Conservation (phyloP, 2,329 filamentous ascomycete species). For the Leptodontidium sp. region DNA sequence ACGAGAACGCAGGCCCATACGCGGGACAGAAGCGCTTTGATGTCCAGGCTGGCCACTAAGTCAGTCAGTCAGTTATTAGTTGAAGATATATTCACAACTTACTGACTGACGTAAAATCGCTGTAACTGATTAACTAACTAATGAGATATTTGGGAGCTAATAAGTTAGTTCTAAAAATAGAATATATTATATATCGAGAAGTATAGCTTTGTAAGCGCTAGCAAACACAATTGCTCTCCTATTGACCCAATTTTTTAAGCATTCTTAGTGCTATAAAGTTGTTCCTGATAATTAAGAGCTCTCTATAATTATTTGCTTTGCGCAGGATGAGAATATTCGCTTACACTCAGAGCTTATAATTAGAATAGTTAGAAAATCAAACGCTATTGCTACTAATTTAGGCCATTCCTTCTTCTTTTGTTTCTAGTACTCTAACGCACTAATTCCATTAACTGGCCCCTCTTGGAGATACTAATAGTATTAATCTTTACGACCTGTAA, state of each 20-base stretch:
- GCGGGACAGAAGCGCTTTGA: too few species aligned
- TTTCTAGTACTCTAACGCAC: background rate
- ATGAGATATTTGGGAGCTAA: background rate
- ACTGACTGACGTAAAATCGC: background rate
- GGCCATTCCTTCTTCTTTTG: background rate
- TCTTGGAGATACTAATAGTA: background rate
- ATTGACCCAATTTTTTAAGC: background rate
- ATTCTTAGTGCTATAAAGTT: background rate
- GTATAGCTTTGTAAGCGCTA: background rate
- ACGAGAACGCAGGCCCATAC: too few species aligned
- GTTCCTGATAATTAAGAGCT: background rate
- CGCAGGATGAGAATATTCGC: too few species aligned
- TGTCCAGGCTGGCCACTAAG: too few species aligned
- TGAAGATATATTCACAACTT: too few species aligned
- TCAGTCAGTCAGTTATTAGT: too few species aligned
- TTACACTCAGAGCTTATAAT: background rate
- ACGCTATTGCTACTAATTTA: background rate
- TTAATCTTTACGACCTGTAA: background rate
- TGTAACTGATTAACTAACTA: too few species aligned
- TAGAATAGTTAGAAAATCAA: background rate
- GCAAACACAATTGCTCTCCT: background rate
- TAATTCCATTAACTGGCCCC: background rate
- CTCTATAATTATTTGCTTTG: background rate
- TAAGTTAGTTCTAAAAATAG: background rate
- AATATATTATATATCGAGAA: background rate